These are phyloP conservation scores for Hypoxylon sp. DNA, from an alignment of 2,329 filamentous ascomycete species.

Conservation along the genomic window DNA sequence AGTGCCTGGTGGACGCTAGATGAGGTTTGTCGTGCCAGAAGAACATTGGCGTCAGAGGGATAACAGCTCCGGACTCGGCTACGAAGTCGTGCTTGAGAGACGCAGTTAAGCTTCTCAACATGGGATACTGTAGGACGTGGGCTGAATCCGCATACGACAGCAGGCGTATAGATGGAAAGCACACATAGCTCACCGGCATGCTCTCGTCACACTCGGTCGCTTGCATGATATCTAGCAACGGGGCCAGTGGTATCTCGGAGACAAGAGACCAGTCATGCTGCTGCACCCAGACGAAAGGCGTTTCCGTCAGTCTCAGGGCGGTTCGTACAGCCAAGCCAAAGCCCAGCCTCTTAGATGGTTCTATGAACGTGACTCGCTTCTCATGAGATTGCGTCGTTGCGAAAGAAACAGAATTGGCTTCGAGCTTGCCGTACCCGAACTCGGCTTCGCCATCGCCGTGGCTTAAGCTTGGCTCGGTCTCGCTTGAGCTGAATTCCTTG, in stretches of 20 bases:
- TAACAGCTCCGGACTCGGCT: constrained; percentile 13
- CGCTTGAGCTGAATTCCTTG: constrained; percentile 36
- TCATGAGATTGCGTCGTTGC: constrained; percentile 47
- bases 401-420: constrained; percentile 50
- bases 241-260: constrained; percentile 53
- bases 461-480: constrained; percentile 15
- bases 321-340: constrained; percentile 63
- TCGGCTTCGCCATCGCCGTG: constrained; percentile 51
- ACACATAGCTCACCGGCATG: constrained; percentile 60
- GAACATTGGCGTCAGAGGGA: constrained; percentile 63
- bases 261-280: constrained; percentile 64
- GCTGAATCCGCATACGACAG: constrained; percentile 58
- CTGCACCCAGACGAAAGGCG: constrained; percentile 64
- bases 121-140: constrained; percentile 54
- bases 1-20: constrained; percentile 57
- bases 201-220: constrained; percentile 41
- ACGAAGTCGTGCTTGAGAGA: constrained; percentile 53
- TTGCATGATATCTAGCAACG: constrained; percentile 57
- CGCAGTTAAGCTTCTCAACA: constrained; percentile 52
- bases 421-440: constrained; percentile 52
- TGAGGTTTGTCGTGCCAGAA: constrained; percentile 69
- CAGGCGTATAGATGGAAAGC: constrained; percentile 61
- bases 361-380: constrained; percentile 56
- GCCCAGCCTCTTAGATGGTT: constrained; percentile 55
- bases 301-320: constrained; percentile 55